These are phyloP conservation scores for Verticillium klebahnii DNA, from an alignment of 2,329 filamentous ascomycete genomes.

Conservation along the genomic window DNA sequence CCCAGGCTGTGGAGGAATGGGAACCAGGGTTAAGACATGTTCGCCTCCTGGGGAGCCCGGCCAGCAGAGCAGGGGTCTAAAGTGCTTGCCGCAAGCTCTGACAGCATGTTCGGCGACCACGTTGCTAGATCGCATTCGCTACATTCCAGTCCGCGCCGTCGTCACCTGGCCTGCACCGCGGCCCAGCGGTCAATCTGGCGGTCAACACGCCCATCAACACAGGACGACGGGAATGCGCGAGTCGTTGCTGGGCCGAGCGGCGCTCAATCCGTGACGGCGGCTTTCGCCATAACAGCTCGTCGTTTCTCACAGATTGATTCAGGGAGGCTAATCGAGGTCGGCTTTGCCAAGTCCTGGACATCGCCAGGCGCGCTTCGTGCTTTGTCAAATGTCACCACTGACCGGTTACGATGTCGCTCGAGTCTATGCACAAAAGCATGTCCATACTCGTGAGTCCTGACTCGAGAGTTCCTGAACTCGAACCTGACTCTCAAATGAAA, in stretches of 20 bases:
- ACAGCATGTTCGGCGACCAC: background rate
- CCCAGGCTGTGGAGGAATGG: background rate
- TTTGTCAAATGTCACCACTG: no score
- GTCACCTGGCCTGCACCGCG: background rate
- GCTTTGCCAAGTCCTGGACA: background rate
- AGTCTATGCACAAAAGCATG: no score
- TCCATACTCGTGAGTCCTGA: no score
- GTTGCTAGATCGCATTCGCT: background rate
- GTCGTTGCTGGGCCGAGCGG: background rate
- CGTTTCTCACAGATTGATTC: background rate
- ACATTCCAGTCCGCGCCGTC: background rate
- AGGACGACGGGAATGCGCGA: background rate
- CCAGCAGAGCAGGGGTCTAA: background rate
- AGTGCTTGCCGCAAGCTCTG: conserved; percentile 1
- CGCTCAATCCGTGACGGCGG: background rate
- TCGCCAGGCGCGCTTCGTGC: background rate
- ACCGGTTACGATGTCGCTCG: no score
- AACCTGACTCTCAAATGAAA: no score
- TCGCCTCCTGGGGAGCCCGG: background rate
- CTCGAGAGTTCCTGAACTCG: no score
- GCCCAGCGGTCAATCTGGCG: background rate
- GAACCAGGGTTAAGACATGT: background rate
- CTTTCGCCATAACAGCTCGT: background rate
- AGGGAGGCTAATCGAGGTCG: background rate
- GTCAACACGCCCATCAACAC: background rate